Conservation (phyloP, 2,329 filamentous ascomycete genomes). For the Chaetomiaceae sp. region DNA sequence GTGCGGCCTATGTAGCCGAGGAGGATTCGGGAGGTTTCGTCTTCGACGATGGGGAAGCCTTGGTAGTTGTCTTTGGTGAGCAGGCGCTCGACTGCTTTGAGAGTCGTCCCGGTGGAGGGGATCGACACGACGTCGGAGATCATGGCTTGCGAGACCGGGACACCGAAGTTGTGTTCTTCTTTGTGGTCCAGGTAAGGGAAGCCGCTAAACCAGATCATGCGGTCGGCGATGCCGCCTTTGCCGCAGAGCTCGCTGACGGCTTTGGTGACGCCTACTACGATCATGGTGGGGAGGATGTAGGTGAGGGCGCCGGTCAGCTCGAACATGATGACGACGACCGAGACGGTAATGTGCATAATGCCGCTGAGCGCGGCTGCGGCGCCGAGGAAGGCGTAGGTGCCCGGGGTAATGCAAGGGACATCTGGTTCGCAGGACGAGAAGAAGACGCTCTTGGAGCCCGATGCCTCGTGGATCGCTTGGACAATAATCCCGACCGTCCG, state of each 20-base stretch:
- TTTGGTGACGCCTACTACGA: constrained; percentile 95
- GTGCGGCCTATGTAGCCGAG: constrained; percentile 91
- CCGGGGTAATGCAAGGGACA: constrained; percentile 92
- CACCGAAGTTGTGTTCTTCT: constrained; percentile 93
- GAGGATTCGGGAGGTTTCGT: constrained; percentile 63
- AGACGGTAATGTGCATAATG: constrained; percentile 97
- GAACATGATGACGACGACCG: constrained; percentile 99
- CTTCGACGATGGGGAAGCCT: constrained; percentile 87
- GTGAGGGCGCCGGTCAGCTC: constrained; percentile 95
- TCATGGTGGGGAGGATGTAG: constrained; percentile 98
- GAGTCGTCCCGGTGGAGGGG: constrained; percentile 66
- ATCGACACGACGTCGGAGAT: constrained; percentile 70
- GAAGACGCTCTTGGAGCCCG: constrained; percentile 76
- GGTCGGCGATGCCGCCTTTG: constrained; percentile 94
- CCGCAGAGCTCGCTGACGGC: constrained; percentile 85
- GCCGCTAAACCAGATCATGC: constrained; percentile 98
- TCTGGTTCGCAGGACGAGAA: constrained; percentile 88
- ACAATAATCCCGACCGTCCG: constrained; percentile 92
- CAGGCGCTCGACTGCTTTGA: constrained; percentile 73
- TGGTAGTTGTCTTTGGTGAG: constrained; percentile 78
- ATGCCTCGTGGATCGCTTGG: constrained; percentile 78
- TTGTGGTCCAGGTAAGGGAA: constrained; percentile 97
- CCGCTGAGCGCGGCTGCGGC: constrained; percentile 87
- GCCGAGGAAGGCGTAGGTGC: constrained; percentile 93
- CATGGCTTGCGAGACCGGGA: constrained; percentile 90